A percentile compares a stretch with the other conserved stretches of the same genome.
Conservation (phyloP, 2,329 filamentous ascomycete genomes). For the Talaromyces funiculosus region DNA sequence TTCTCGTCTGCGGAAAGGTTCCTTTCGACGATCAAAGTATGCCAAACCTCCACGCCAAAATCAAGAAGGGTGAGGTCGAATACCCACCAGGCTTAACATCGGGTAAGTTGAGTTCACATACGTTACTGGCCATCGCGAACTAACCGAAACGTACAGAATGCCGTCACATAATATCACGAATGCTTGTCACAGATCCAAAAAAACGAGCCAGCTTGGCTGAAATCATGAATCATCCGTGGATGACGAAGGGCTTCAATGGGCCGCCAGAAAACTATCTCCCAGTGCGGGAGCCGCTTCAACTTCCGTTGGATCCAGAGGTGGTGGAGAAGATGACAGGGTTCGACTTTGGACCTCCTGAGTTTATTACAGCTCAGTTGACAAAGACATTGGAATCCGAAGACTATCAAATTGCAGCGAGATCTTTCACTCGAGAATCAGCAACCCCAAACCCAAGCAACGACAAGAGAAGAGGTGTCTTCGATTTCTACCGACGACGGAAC, state of each 20-base stretch:
- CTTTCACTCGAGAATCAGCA: conserved; percentile 62
- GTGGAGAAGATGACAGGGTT: conserved; percentile 96
- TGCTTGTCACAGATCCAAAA: conserved; percentile 91
- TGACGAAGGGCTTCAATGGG: conserved; percentile 81
- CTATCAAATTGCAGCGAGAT: conserved; percentile 77
- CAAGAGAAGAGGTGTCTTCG: conserved; percentile 85
- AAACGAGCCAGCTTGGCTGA: conserved; percentile 81
- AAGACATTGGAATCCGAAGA: conserved; percentile 89
- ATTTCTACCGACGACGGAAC: conserved; percentile 93
- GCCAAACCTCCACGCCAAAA: conserved; percentile 96
- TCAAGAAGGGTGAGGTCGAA: conserved; percentile 93
- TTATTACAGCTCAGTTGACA: conserved; percentile 73
- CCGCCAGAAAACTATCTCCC: conserved; percentile 88
- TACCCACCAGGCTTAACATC: conserved; percentile 89
- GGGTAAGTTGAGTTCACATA: conserved; percentile 53
- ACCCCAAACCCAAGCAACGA: conserved; percentile 58
- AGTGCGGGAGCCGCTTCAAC: conserved; percentile 71
- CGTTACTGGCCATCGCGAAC: conserved; percentile 19
- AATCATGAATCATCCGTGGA: conserved; percentile 94
- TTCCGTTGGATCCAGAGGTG: conserved; percentile 76
- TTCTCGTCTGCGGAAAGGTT: conserved; percentile 94
- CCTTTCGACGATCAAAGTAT: conserved; percentile 99
- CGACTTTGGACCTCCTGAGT: conserved; percentile 84
- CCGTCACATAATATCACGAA: conserved; percentile 82
- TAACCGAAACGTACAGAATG: conserved; percentile 62